A percentile compares a stretch with the other conserved stretches of the same genome.
Conservation (phyloP, 2,329 filamentous ascomycete genomes). For the Lojkania enalia region DNA sequence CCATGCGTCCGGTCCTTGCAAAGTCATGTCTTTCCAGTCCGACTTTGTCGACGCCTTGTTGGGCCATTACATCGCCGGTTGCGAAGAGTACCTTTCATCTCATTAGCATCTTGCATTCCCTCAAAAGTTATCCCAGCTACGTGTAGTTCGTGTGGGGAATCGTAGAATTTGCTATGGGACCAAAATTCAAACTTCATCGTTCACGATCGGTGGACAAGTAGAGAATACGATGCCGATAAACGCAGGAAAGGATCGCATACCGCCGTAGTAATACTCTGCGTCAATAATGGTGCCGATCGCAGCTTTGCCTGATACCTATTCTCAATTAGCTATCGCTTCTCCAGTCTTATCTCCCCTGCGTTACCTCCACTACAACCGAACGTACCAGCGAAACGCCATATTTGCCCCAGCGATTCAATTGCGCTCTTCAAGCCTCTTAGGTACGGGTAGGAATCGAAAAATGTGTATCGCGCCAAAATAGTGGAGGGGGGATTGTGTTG, state of each 20-base stretch:
- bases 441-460: no score
- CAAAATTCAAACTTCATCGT: no score
- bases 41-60: slow-evolving; percentile 84
- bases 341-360: slow-evolving; percentile 15
- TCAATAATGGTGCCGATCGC: slow-evolving; percentile 80
- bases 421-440: no score
- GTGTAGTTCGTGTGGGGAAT: no score
- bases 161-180: no score
- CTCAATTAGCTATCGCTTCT: slow-evolving; percentile 6
- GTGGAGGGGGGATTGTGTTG: no score
- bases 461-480: no score
- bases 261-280: slow-evolving; percentile 86
- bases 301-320: slow-evolving; percentile 85
- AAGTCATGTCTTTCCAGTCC: slow-evolving; percentile 74
- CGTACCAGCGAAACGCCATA: slow-evolving; percentile 49
- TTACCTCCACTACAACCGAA: slow-evolving; percentile 4
- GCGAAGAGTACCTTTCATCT: slow-evolving; percentile 74
- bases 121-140: no score
- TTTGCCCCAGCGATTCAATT: no score
- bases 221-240: no score
- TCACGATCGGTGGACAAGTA: no score
- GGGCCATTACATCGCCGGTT: slow-evolving; percentile 86
- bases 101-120: no score
- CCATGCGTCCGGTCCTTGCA: slow-evolving; percentile 75
- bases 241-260: slow-evolving; percentile 45